phyloP scores from a whole-genome alignment of 2,329 filamentous ascomycete species.

The Coniochaeta sp. region DNA sequence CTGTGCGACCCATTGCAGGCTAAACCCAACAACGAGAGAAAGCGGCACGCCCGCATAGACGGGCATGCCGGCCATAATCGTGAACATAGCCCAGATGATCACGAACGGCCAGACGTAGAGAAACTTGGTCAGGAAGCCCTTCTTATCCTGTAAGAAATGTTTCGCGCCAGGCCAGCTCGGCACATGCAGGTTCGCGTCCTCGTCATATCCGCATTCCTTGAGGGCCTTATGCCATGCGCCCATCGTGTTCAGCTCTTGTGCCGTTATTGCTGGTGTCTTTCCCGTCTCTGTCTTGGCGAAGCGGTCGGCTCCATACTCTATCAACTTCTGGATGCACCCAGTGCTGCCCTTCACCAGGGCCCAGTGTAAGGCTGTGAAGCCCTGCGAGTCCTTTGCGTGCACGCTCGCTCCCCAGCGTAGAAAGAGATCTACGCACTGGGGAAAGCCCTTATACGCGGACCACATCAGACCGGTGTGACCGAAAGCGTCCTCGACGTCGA shows the following conservation, averaged over 20 bases:
- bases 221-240: slow-evolving; percentile 77
- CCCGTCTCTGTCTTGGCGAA: slow-evolving; percentile 85
- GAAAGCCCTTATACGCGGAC: slow-evolving; percentile 96
- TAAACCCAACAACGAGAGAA: slow-evolving; percentile 57
- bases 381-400: slow-evolving; percentile 81
- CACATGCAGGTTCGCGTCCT: slow-evolving; percentile 64
- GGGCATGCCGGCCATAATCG: slow-evolving; percentile 65
- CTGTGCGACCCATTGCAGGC: slow-evolving; percentile 69
- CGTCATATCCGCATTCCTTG: slow-evolving; percentile 74
- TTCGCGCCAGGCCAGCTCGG: slow-evolving; percentile 67
- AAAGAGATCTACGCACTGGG: slow-evolving; percentile 85
- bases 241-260: slow-evolving; percentile 81
- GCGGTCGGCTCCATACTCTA: slow-evolving; percentile 92
- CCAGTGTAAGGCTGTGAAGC: slow-evolving; percentile 94
- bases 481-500: slow-evolving; percentile 83
- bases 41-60: slow-evolving; percentile 72
- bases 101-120: slow-evolving; percentile 85
- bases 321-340: slow-evolving; percentile 82
- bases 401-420: slow-evolving; percentile 93
- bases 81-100: slow-evolving; percentile 63
- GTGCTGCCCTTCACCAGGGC: slow-evolving; percentile 88
- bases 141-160: slow-evolving; percentile 68
- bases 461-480: slow-evolving; percentile 97
- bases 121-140: slow-evolving; percentile 73
- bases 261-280: slow-evolving; percentile 82